Evolutionary conservation across 257 asterid species (phyloP), one percentile per base, ranked within the genome.

Genomic region (Plantago ovata): DNA sequence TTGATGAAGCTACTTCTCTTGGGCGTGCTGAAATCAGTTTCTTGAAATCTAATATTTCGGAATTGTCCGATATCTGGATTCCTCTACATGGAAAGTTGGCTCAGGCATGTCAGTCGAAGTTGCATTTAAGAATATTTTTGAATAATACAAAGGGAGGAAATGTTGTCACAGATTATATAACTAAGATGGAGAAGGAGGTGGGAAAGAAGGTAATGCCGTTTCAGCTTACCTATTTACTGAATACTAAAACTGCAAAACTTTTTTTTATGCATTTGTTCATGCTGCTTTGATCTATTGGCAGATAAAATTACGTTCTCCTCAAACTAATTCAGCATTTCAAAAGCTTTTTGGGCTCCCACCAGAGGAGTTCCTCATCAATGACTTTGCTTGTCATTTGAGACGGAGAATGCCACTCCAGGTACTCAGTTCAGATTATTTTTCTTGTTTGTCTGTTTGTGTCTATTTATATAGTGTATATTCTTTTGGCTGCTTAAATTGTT

Each of bases 371-470:
- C 99, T 93, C 55, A 89, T 93, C 79, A 93, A 93, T 55, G 97
- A 93, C 80, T 93, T 93, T 62, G 52, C 86, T 20, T 93, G 99
- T 78, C 97, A 89, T 78, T 72, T 93, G 80, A 93, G 81, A 74
- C 87, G 99, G 60, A 89, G 69, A 82, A 86, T 89, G 99, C 99
- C 96, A 57, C 94, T 89, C 68, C 95, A 88, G 97, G 98, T 93
- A 75, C 46, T 62, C 60, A 52, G 53, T 61, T 28, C 42, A 24
- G 23, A 33, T 59, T 58, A 54, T 11, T 38, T 10, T 70, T 62
- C 4, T 28, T 28, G 7, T 8, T 28, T 28, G n/a, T 28, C 4
- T 28, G 36, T 28, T 6, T 8, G 7, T 28, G 36, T 28, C 36
- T 32, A 14, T 18, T 38, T 42, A 18, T 58, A 13, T 58, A 28